Evolutionary conservation across 257 asterid genomes (phyloP).

Genomic region (Solanum appendiculatum): DNA sequence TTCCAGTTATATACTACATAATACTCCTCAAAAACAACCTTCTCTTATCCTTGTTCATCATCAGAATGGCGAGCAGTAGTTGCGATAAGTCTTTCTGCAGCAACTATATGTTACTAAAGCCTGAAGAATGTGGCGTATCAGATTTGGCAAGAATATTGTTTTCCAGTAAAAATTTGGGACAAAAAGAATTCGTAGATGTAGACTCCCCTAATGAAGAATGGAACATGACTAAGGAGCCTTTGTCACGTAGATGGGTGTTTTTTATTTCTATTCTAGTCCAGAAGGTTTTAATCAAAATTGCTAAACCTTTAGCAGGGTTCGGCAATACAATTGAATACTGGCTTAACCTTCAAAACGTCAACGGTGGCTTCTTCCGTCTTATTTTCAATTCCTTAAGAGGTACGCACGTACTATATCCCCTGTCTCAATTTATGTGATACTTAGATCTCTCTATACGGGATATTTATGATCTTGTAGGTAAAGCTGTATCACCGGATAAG

Average conservation of each 20-base stretch:
- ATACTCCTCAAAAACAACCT: background rate
- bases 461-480: slow-evolving; percentile 18
- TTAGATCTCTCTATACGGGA: background rate
- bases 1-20: background rate
- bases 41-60: background rate
- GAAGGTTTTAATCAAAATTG: background rate
- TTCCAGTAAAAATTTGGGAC: background rate
- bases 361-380: slow-evolving; percentile 16
- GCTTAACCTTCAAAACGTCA: slow-evolving; percentile 37
- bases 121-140: background rate
- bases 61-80: background rate
- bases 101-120: background rate
- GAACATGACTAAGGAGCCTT: background rate
- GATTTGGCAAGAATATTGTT: background rate
- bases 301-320: slow-evolving; percentile 26
- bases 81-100: background rate
- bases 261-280: slow-evolving; percentile 5
- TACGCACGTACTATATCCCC: too few relatives aligned
- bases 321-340: slow-evolving; percentile 53
- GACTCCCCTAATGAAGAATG: background rate
- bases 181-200: slow-evolving; percentile 1
- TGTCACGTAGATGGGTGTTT: slow-evolving; percentile 6
- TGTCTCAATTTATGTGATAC: background rate
- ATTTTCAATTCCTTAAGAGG: background rate
- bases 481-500: slow-evolving; percentile 20